A percentile compares a stretch with the other conserved stretches of the same genome.
These are phyloP conservation scores for Rhododendron henanense DNA, from an alignment of 148 eudicot genomes.

Conservation along the genomic window DNA sequence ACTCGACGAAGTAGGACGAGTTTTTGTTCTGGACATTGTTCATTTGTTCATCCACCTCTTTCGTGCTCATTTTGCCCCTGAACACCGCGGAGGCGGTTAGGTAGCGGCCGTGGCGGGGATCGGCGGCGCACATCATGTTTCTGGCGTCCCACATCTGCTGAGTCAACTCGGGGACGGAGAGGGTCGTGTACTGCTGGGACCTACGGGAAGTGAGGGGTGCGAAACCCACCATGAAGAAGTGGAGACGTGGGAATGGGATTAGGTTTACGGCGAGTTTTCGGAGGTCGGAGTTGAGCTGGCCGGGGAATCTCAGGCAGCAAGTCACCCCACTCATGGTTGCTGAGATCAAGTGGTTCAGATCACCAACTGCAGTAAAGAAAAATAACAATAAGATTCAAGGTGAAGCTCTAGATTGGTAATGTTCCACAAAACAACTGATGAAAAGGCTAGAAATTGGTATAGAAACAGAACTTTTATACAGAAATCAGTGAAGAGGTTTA, in stretches of 20 bases:
- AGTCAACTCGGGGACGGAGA: conserved; percentile 81
- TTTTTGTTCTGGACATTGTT: not conserved
- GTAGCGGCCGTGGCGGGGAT: not conserved
- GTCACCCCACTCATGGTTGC: conserved; percentile 80
- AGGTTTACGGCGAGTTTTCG: not conserved
- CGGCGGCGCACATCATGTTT: not conserved
- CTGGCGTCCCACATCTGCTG: not conserved
- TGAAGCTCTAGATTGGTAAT: not conserved
- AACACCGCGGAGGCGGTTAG: not conserved
- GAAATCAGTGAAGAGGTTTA: no score
- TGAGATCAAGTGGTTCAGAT: conserved; percentile 36
- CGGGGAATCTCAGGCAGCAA: conserved; percentile 77
- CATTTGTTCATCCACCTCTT: not conserved
- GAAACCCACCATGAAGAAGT: conserved; percentile 26
- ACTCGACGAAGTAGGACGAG: not conserved
- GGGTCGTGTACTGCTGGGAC: conserved; percentile 66
- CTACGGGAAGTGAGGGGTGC: conserved; percentile 81
- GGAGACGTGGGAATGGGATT: not conserved
- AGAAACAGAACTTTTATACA: not conserved
- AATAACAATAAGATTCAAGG: not conserved
- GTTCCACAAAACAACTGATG: not conserved
- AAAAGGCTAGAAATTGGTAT: not conserved
- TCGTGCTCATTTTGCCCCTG: not conserved
- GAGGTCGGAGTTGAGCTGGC: conserved; percentile 53
- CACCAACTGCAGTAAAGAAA: conserved; percentile 50